These are phyloP conservation scores for Tillandsia leiboldiana DNA, from an alignment of 176 grass and related monocot species.

Conservation along the genomic window DNA sequence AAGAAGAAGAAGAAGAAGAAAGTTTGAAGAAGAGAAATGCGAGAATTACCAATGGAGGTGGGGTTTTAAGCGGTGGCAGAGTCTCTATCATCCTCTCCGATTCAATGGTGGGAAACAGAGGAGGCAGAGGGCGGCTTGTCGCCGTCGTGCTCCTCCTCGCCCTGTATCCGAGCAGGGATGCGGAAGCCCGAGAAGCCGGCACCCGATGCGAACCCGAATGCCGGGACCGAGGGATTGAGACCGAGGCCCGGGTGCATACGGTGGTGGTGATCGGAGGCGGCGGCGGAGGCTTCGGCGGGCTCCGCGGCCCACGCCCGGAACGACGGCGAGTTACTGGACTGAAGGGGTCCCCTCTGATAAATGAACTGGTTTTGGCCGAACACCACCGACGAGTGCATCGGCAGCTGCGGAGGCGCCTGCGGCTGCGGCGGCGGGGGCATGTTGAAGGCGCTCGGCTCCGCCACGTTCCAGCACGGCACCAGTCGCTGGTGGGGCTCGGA, in stretches of 20 bases:
- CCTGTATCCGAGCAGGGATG: conserved; percentile 20
- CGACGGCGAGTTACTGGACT: conserved; percentile 24
- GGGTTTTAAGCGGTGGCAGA: not conserved
- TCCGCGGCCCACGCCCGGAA: conserved; percentile 11
- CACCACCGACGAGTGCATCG: conserved; percentile 38
- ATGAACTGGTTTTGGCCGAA: conserved; percentile 10
- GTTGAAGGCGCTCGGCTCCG: conserved; percentile 47
- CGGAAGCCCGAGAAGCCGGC: conserved; percentile 18
- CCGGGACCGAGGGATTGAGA: conserved; percentile 13
- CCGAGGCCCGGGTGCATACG: not conserved
- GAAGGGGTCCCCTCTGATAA: conserved; percentile 24
- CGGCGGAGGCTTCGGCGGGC: not conserved
- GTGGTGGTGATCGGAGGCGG: not conserved
- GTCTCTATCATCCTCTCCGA: not conserved
- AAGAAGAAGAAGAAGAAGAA: not conserved
- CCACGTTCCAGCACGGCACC: conserved; percentile 52
- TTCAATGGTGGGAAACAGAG: conserved; percentile 17
- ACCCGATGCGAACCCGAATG: conserved; percentile 12
- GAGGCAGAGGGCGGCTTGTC: conserved; percentile 17
- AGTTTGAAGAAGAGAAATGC: no score
- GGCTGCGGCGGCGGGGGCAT: conserved; percentile 44
- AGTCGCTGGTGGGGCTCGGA: conserved; percentile 51
- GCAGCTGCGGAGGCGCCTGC: conserved; percentile 24
- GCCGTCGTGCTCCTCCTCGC: conserved; percentile 13
- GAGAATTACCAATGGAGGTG: not conserved